Percentiles rank a stretch among this genome's conserved stretches.
Conservation (phyloP, 306 rosid species). For the Quercus berberidifolia region DNA sequence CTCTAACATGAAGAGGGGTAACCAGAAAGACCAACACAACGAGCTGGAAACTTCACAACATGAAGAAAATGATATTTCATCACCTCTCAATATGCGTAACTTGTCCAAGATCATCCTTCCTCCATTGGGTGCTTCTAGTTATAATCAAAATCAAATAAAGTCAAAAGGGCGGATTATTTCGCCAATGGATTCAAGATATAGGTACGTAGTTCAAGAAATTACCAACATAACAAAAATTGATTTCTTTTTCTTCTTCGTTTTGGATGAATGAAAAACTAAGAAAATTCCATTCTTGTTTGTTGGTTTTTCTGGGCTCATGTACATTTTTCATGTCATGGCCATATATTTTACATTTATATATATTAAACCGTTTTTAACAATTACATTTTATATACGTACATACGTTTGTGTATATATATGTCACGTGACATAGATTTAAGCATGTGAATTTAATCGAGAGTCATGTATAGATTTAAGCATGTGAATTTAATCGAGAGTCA, state of each 20-base stretch:
- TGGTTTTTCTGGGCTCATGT: too few relatives aligned
- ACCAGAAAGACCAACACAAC: slow-evolving; percentile 7
- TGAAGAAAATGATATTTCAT: slow-evolving; percentile 25
- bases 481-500: too few relatives aligned
- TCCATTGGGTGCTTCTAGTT: slow-evolving; percentile 74
- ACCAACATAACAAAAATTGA: neutral
- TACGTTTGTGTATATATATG: neutral
- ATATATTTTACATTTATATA: too few relatives aligned
- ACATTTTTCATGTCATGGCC: too few relatives aligned
- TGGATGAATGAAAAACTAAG: too few relatives aligned
- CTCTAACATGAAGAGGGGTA: slow-evolving; percentile 23
- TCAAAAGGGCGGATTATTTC: slow-evolving; percentile 66
- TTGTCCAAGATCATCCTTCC: slow-evolving; percentile 90
- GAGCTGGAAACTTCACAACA: neutral
- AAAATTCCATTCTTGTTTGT: too few relatives aligned
- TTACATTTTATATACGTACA: neutral
- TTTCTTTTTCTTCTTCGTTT: too few relatives aligned
- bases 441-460: too few relatives aligned
- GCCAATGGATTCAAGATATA: slow-evolving; percentile 84
- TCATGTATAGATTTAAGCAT: too few relatives aligned
- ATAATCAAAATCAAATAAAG: slow-evolving; percentile 33
- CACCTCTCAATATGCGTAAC: slow-evolving; percentile 44
- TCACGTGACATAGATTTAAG: too few relatives aligned
- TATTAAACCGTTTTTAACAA: too few relatives aligned
- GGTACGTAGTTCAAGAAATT: slow-evolving; percentile 34